phyloP scores from a whole-genome alignment of 805 yeast species.

The Danielozyma ontarioensis region DNA sequence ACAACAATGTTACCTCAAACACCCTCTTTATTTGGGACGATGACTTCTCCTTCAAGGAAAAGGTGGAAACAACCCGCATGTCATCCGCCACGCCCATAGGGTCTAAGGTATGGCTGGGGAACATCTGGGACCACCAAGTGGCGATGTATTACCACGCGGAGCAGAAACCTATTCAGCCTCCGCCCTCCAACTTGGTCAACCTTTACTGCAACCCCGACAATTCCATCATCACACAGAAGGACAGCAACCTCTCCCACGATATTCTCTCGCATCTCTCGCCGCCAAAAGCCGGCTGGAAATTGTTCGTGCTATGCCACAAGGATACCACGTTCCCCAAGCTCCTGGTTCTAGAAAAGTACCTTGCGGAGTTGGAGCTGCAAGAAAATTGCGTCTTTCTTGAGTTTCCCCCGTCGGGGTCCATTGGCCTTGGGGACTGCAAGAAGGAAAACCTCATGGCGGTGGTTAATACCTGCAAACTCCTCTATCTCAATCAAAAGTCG shows the following conservation, averaged over 20 bases:
- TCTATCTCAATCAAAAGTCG: constrained; percentile 38
- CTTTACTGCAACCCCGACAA: constrained; percentile 47
- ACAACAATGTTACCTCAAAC: constrained; percentile 4
- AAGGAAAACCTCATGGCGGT: constrained; percentile 59
- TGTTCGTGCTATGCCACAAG: constrained; percentile 56
- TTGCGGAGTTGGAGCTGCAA: constrained; percentile 11
- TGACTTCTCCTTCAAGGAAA: constrained; percentile 66
- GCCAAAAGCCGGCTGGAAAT: constrained; percentile 51
- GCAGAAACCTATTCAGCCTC: constrained; percentile 6
- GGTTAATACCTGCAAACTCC: constrained; percentile 62
- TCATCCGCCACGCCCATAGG: constrained; percentile 65
- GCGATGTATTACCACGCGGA: constrained; percentile 14
- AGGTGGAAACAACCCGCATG: constrained; percentile 79
- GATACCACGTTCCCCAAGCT: constrained; percentile 51
- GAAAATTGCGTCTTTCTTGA: constrained; percentile 32
- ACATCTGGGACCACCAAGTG: constrained; percentile 62
- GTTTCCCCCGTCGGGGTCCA: constrained; percentile 82
- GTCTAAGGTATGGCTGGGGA: constrained; percentile 73
- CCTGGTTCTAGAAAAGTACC: constrained; percentile 25
- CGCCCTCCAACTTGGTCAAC: constrained; percentile 1
- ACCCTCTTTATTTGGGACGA: constrained; percentile 47
- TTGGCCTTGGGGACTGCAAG: constrained; percentile 67
- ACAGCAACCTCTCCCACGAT: constrained; percentile 8
- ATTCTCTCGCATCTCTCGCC: constrained; percentile 24
- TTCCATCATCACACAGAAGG: constrained; percentile 42